phyloP scores from a whole-genome alignment of 2,329 filamentous ascomycete species.

The Emericellopsis atlantica region DNA sequence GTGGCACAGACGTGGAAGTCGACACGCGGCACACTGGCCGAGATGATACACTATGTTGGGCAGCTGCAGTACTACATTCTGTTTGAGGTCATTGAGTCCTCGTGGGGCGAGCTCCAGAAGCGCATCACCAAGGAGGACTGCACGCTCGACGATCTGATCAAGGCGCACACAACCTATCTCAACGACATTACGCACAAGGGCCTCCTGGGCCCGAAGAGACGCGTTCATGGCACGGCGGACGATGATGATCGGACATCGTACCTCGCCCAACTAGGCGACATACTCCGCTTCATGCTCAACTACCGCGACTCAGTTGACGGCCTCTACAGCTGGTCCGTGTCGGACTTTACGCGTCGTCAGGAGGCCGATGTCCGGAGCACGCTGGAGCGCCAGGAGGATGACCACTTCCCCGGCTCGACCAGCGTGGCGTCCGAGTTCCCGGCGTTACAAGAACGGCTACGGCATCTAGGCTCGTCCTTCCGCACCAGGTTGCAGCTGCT shows the following conservation, averaged over 20 bases:
- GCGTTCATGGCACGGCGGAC: constrained; percentile 22
- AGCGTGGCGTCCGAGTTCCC: constrained; percentile 56
- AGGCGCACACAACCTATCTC: constrained; percentile 81
- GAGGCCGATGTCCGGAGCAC: constrained; percentile 68
- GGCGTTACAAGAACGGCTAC: constrained; percentile 61
- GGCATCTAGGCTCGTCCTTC: constrained; percentile 64
- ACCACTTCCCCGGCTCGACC: constrained; percentile 24
- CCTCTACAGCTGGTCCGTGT: constrained; percentile 87
- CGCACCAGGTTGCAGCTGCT: constrained; percentile 64
- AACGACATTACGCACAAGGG: constrained; percentile 94
- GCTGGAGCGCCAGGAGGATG: constrained; percentile 21
- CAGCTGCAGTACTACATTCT: constrained; percentile 98
- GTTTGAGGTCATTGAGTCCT: constrained; percentile 95
- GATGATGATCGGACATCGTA: constrained; percentile 65
- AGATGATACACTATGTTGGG: constrained; percentile 97
- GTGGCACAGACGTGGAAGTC: constrained; percentile 78
- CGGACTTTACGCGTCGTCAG: constrained; percentile 86
- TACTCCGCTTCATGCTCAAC: constrained; percentile 83
- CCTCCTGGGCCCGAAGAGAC: constrained; percentile 61
- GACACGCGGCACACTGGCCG: constrained; percentile 76
- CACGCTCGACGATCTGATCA: constrained; percentile 89
- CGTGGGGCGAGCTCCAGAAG: constrained; percentile 81
- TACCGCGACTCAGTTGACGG: constrained; percentile 92
- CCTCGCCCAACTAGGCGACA: constrained; percentile 80
- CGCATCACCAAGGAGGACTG: constrained; percentile 74